phyloP scores from a whole-genome alignment of 345 rosid species.

The Syzygium aqueum region DNA sequence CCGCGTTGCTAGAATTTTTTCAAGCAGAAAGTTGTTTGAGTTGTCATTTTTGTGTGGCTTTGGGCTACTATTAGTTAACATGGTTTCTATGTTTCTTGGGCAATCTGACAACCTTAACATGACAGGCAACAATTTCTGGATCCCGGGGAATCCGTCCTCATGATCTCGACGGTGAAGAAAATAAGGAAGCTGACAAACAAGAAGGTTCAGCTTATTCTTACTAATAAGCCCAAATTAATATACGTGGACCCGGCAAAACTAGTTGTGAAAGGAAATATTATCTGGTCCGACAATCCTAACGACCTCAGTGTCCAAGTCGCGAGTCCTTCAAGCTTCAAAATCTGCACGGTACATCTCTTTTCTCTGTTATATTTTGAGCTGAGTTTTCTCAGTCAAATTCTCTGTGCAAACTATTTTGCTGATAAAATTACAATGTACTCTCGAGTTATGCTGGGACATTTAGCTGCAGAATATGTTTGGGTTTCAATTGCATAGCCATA shows the following conservation, averaged over 20 bases:
- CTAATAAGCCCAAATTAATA: conserved; percentile 82
- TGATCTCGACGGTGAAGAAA: conserved; percentile 96
- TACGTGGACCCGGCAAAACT: conserved; percentile 89
- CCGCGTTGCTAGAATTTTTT: not conserved
- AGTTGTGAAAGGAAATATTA: conserved; percentile 62
- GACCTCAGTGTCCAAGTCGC: conserved; percentile 78
- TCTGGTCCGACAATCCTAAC: conserved; percentile 87
- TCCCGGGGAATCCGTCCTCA: conserved; percentile 83
- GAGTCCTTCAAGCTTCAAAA: conserved; percentile 82
- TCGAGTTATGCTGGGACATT: not conserved
- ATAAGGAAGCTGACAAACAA: conserved; percentile 83
- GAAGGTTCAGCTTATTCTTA: conserved; percentile 96
- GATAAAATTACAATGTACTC: not conserved
- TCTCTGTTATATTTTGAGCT: not conserved
- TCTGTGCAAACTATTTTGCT: not conserved
- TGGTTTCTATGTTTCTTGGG: not conserved
- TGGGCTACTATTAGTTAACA: not conserved
- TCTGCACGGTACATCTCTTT: conserved; percentile 56
- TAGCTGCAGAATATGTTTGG: not conserved
- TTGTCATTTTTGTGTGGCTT: not conserved
- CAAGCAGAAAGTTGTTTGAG: not conserved
- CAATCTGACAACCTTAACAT: not conserved
- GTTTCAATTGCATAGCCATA: not conserved
- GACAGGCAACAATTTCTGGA: conserved; percentile 97
- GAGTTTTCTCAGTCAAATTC: not conserved